Base-by-base conservation (phyloP, 1,284 basidiomycete genomes). In the Sporisorium reilianum region DNA sequence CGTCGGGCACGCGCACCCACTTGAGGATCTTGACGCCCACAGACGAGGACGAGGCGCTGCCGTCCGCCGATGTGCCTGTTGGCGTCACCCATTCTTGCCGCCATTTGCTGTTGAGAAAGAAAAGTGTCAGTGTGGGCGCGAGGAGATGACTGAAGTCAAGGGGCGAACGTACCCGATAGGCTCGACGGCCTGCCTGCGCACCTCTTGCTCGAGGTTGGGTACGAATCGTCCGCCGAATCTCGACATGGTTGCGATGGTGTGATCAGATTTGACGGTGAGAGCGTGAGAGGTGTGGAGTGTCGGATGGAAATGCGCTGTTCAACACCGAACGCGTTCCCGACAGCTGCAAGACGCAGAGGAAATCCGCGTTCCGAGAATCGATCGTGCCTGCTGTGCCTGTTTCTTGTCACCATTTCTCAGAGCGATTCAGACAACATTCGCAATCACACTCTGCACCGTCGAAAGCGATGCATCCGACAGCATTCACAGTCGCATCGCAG, bases 141-240 rank as follows among this genome's bases (percentile, higher is more conserved):
- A 12, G 22, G 34, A 23, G 26, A 18, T 9, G 38, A 41, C 5
- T 5, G 14, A 41, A 30, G 50, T 26, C 2, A 25, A 32, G 7
- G 18, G 14, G 36, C 7, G 7, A 41, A 65, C 64, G 26, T 46
- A 68, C 64, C 50, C 60, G 10, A 75, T 57, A 14, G 70, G 68
- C 52, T 75, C 68, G 2, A 44, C 64, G 10, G 64, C 69, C 32
- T 65, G 60, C 20, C 61, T 41, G 38, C 72, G 64, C 48, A 74
- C 71, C 42, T 74, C 71, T 32, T 64, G 61, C 62, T 74, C 71
- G 55, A 74, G 51, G 40, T 75, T 75, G 36, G 73, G 73, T 12
- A 67, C 57, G 40, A 71, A 71, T 12, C 64, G 48, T 18, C 64
- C 64, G 23, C 64, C 64, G 36, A 70, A 67, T 54, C 67, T 59